Base-by-base conservation (phyloP, 306 rosid genomes). In the Boehmeria nivea region DNA sequence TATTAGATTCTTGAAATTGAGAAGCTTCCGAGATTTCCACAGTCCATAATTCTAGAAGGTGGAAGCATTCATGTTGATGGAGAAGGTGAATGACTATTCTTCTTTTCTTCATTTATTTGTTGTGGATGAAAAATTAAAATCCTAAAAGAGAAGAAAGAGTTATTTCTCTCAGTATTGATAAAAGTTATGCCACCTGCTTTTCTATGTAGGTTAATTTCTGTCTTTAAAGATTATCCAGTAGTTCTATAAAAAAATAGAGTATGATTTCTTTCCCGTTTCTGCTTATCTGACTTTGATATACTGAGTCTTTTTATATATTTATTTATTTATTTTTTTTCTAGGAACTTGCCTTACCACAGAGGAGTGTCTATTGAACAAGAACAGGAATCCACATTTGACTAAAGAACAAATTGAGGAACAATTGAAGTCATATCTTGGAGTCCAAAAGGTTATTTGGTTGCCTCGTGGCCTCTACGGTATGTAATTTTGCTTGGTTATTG, bases 1-100 rank as follows among this genome's bases (percentile, higher is more conserved):
- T 65, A 60, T 60, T 64, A 91, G 98, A 84, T 87, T 63, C 75
- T 87, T 77, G 87, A 40, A 18, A 60, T 71, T 51, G 95, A 91
- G 78, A 78, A 52, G 77, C 34, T 91, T 71, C 95, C 87, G 51
- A 76, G 81, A 61, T 87, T 91, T 83, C 60, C 77, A 6, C 80
- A 84, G 26, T 52, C 80, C 3, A 60, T 84, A 65, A 67, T 91
- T 72, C 93, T 91, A 34, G 99, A 91, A 87, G 95, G 99, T 14
- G 99, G 99, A 71, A 87, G 96, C 74, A 87, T 91, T 70, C 99
- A 91, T 71, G 99, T 91, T 12, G 99, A 91, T 81, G 99, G 99
- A 73, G 89, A 91, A 77, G 96, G 99, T 87, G 73, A 64, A 65
- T 18, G 18, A 16, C 4, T 33, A 20, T 19, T 33, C 11, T 8